phyloP scores from a whole-genome alignment of 2,329 filamentous ascomycete genomes.

The Madurella fahalii region DNA sequence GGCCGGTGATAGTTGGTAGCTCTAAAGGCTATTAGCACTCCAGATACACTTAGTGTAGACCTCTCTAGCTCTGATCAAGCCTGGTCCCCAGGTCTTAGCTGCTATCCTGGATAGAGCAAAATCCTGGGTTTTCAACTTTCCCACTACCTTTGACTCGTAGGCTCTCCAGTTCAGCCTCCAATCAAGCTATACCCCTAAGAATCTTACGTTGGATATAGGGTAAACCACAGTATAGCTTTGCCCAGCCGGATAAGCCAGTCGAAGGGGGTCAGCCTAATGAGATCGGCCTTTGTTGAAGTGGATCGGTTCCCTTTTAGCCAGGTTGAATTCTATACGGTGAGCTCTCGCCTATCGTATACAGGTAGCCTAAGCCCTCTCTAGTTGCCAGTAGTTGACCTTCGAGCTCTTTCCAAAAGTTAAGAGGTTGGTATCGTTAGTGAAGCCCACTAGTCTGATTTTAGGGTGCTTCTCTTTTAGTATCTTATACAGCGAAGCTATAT shows the following conservation, averaged over 20 bases:
- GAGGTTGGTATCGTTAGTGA: too few species aligned
- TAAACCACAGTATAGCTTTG: background rate
- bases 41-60: background rate
- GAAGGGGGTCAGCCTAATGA: background rate
- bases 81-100: background rate
- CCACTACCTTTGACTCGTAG: background rate
- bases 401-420: too few species aligned
- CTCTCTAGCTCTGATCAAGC: background rate
- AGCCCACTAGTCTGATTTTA: too few species aligned
- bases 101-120: background rate
- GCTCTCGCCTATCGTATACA: constrained; percentile 25
- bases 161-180: background rate
- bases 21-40: background rate
- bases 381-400: too few species aligned
- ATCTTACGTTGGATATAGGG: background rate
- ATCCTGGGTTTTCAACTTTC: background rate
- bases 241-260: background rate
- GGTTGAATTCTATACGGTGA: too few species aligned
- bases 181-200: background rate
- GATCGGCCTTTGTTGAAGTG: too few species aligned
- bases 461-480: too few species aligned
- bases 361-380: too few species aligned
- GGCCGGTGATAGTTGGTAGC: background rate
- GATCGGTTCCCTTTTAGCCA: background rate
- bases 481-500: too few species aligned